Conservation (phyloP, 495 filamentous ascomycete species). For the Xylaria longipes region DNA sequence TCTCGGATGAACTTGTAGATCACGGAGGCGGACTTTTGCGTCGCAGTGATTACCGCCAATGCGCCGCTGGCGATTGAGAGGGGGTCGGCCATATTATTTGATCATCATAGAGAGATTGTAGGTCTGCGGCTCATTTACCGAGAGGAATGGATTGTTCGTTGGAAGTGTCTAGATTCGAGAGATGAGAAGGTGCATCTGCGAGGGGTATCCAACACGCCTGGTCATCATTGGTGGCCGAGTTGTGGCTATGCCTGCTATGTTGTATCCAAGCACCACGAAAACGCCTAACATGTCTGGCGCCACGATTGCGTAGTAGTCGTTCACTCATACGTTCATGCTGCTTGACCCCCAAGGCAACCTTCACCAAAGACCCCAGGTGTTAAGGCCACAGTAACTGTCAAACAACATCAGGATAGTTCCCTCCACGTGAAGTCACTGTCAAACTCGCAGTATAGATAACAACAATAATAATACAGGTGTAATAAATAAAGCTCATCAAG, state of each 20-base stretch:
- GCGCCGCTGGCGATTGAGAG: constrained; percentile 31
- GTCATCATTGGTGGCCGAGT: background rate
- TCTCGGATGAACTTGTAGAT: constrained; percentile 29
- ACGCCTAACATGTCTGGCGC: background rate
- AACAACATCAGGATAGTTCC: background rate
- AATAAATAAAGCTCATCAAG: too few species aligned
- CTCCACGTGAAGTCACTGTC: background rate
- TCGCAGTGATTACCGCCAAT: constrained; percentile 16
- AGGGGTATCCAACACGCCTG: constrained; percentile 6
- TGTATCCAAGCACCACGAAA: background rate
- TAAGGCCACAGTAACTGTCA: background rate
- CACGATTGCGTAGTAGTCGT: background rate
- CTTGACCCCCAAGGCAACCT: background rate
- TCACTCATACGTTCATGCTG: background rate
- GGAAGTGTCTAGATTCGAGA: background rate
- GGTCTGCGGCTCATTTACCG: background rate
- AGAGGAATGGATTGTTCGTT: background rate
- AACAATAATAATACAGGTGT: too few species aligned
- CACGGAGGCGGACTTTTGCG: constrained; percentile 22
- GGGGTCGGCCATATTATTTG: constrained; percentile 26
- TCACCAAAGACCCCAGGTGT: background rate
- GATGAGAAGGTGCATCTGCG: background rate
- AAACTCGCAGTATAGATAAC: background rate
- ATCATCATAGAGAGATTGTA: background rate
- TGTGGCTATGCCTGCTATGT: constrained; percentile 1